These are phyloP conservation scores for Fusarium ramigenum DNA, from an alignment of 2,329 filamentous ascomycete species.

Conservation along the genomic window DNA sequence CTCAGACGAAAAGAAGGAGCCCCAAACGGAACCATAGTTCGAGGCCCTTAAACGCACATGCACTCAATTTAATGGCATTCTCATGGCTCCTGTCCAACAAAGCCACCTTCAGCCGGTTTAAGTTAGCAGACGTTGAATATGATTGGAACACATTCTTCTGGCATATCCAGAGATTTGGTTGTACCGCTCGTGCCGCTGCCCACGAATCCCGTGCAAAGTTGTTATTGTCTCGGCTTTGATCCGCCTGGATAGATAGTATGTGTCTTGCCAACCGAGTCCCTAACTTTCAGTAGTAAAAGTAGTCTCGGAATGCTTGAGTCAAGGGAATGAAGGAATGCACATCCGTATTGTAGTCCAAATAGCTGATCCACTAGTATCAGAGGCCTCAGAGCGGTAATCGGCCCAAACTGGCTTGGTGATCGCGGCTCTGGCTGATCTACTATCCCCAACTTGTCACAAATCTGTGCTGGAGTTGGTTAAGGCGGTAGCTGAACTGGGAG, in stretches of 20 bases:
- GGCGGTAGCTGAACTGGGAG: constrained; percentile 26
- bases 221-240: constrained; percentile 27
- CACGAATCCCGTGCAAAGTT: not conserved
- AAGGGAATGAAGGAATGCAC: constrained; percentile 30
- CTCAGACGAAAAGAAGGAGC: constrained; percentile 14
- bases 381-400: constrained; percentile 17
- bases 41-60: not conserved
- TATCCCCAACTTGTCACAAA: constrained; percentile 18
- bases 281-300: not conserved
- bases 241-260: constrained; percentile 14
- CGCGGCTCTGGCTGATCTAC: constrained; percentile 22
- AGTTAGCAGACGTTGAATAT: not conserved
- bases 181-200: constrained; percentile 14
- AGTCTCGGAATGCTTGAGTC: constrained; percentile 30
- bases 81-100: not conserved
- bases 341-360: constrained; percentile 8
- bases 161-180: constrained; percentile 9
- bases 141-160: constrained; percentile 1
- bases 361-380: not conserved
- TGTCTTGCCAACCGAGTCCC: constrained; percentile 24
- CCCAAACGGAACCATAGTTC: not conserved
- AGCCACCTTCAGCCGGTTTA: not conserved
- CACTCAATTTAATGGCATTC: not conserved
- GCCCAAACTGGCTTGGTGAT: constrained; percentile 25
- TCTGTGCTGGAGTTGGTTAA: constrained; percentile 22